A percentile compares a stretch with the other conserved stretches of the same genome.
These are phyloP conservation scores for Lipomyces spencermartinsiae DNA, from an alignment of 805 yeast species.

Conservation along the genomic window DNA sequence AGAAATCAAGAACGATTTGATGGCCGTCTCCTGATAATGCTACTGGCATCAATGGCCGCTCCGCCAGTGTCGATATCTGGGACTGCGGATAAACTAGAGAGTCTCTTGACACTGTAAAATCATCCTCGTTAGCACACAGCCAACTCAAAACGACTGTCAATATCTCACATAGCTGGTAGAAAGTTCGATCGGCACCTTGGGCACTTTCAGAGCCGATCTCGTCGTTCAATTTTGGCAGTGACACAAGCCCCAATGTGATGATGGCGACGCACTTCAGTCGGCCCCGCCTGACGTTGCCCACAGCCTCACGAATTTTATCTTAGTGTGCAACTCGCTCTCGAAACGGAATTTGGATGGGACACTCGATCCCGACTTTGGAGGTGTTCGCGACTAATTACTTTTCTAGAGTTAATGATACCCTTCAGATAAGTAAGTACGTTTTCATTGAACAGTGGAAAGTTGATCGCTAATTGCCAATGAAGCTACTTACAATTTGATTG, in stretches of 20 bases:
- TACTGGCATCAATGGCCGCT: constrained; percentile 6
- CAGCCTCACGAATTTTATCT: no score
- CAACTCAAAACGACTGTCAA: not conserved
- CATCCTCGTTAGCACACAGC: not conserved
- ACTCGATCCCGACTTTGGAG: not conserved
- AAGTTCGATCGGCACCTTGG: constrained; percentile 97
- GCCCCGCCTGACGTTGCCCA: no score
- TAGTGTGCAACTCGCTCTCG: no score
- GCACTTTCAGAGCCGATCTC: constrained; percentile 94
- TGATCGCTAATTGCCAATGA: not conserved
- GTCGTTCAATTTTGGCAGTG: no score
- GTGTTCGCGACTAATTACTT: not conserved
- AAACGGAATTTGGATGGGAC: no score
- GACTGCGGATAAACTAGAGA: constrained; percentile 38
- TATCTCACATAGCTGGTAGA: constrained; percentile 66
- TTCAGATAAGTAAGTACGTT: not conserved
- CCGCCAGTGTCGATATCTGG: constrained; percentile 45
- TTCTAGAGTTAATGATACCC: not conserved
- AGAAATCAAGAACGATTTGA: constrained; percentile 82
- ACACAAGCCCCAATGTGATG: no score
- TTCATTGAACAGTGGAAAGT: not conserved
- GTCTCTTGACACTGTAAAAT: constrained; percentile 28
- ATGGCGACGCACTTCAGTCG: no score
- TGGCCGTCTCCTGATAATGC: constrained; percentile 40
- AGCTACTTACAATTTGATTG: not conserved